Percentiles rank a stretch among this genome's conserved stretches.
These are phyloP conservation scores for Rugosomyces carneus DNA, from an alignment of 1,284 basidiomycete genomes.

Conservation along the genomic window DNA sequence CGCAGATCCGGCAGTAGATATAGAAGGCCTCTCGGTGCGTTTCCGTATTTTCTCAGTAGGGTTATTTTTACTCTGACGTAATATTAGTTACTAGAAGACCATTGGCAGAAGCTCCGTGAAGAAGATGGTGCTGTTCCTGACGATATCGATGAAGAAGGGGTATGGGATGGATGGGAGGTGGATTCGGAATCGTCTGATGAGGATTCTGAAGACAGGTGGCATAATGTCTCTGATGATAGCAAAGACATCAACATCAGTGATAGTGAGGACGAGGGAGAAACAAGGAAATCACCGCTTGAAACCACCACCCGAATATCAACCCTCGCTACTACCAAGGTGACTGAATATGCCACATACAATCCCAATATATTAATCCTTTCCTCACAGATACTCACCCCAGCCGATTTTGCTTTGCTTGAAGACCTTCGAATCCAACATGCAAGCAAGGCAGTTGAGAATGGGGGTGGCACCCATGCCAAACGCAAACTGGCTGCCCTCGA, in stretches of 20 bases:
- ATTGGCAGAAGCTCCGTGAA: constrained; percentile 49
- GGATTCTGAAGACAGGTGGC: constrained; percentile 65
- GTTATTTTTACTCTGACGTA: not conserved
- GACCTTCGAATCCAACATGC: constrained; percentile 85
- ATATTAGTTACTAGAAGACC: constrained; percentile 44
- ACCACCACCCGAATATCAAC: constrained; percentile 42
- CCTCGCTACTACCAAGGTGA: constrained; percentile 75
- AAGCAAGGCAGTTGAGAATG: constrained; percentile 63
- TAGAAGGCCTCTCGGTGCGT: constrained; percentile 83
- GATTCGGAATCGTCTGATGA: constrained; percentile 62
- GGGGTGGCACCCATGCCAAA: constrained; percentile 75
- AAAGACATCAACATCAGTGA: constrained; percentile 77
- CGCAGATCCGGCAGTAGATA: constrained; percentile 72
- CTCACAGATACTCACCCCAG: constrained; percentile 88
- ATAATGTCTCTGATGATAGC: constrained; percentile 74
- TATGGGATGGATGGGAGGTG: constrained; percentile 90
- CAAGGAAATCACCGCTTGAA: constrained; percentile 19
- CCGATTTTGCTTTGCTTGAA: constrained; percentile 92
- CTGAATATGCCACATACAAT: constrained; percentile 2
- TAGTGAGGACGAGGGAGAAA: constrained; percentile 71
- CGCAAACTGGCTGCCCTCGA: constrained; percentile 83
- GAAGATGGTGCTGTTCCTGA: constrained; percentile 56
- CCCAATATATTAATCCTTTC: not conserved
- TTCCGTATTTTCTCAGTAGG: not conserved
- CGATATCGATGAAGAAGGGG: constrained; percentile 64